phyloP scores from a whole-genome alignment of 768 basidiomycete species.

The Boletus vermiculosoides region DNA sequence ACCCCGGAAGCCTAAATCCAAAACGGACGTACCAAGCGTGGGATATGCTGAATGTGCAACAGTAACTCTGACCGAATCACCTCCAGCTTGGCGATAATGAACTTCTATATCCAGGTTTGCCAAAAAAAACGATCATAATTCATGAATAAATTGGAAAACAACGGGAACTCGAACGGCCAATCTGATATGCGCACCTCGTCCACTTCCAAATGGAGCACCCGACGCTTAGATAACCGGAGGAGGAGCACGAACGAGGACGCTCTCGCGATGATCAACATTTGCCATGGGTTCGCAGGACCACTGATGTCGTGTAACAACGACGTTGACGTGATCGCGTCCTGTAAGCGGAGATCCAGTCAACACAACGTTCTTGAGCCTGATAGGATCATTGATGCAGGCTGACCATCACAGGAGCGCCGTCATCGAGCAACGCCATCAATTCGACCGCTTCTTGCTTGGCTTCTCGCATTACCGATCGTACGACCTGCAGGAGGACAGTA shows the following conservation, averaged over 20 bases:
- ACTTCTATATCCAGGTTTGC: slow-evolving; percentile 5
- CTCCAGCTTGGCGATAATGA: slow-evolving; percentile 17
- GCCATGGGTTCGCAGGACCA: not conserved
- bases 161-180: too few species aligned
- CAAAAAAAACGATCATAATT: not conserved
- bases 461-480: slow-evolving; percentile 8
- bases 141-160: not conserved
- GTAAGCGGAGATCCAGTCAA: not conserved
- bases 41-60: slow-evolving; percentile 9
- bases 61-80: slow-evolving; percentile 20
- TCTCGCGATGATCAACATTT: slow-evolving; percentile 23
- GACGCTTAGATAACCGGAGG: slow-evolving; percentile 15
- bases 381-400: not conserved
- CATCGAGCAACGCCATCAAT: slow-evolving; percentile 15
- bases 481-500: slow-evolving; percentile 10
- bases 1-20: not conserved
- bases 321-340: slow-evolving; percentile 10
- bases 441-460: slow-evolving; percentile 20
- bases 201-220: slow-evolving; percentile 25
- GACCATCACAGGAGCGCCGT: slow-evolving; percentile 6
- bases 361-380: not conserved
- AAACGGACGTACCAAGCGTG: slow-evolving; percentile 17
- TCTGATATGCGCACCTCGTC: slow-evolving; percentile 20
- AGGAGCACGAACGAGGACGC: slow-evolving; percentile 22
- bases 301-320: not conserved